Evolutionary conservation across 148 eudicot species (phyloP).

Genomic region (Rhododendron ovatum): DNA sequence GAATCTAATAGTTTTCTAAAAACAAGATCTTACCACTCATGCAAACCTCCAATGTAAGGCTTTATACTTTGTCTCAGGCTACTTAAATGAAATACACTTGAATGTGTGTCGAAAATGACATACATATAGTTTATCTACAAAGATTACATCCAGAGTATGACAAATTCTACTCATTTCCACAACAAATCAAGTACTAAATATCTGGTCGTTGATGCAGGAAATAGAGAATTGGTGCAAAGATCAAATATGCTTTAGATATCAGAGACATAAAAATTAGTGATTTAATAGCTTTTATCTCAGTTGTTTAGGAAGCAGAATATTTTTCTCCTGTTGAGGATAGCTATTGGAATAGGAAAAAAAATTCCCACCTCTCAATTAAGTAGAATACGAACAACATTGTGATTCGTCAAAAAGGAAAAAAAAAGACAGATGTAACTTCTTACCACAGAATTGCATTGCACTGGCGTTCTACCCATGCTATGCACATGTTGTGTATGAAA

Average conservation of each 20-base stretch:
- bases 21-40: neutral
- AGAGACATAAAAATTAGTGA: neutral
- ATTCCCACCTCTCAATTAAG: neutral
- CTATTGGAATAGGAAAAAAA: neutral
- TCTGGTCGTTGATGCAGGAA: neutral
- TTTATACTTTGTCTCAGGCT: neutral
- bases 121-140: neutral
- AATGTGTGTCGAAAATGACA: neutral
- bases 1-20: neutral
- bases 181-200: neutral
- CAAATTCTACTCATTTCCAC: neutral
- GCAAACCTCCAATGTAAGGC: neutral
- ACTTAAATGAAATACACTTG: neutral
- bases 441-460: neutral
- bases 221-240: neutral
- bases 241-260: neutral
- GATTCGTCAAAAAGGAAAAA: neutral
- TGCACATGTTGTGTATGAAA: neutral
- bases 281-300: neutral
- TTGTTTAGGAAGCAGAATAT: neutral
- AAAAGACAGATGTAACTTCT: neutral
- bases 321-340: neutral
- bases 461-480: neutral
- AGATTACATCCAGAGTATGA: neutral
- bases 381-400: neutral